Evolutionary conservation across 2,329 filamentous ascomycete genomes (phyloP), one percentile per base, ranked within the genome.

Genomic region (Metarhizium robertsii): DNA sequence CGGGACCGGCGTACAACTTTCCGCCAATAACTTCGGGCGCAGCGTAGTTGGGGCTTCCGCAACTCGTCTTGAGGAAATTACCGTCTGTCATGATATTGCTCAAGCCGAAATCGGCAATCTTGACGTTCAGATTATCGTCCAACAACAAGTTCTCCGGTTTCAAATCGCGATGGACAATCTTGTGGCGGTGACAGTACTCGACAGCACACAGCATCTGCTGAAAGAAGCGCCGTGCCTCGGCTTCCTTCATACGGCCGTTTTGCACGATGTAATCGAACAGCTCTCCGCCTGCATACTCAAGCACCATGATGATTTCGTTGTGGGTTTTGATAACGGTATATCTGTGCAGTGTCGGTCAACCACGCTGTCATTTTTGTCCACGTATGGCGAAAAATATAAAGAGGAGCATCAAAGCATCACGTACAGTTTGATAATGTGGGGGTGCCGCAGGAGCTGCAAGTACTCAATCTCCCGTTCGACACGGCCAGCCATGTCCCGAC

Each of bases 31-130:
- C 94, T 71, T 99, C 94, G 6, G 94, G 94, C 1, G 94, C 94
- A 13, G 94, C 94, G 71, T 99, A 99, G 72, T 99, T 99, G 46
- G 94, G 94, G 67, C 92, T 97, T 53, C 94, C 94, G 66, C 94
- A 99, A 69, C 92, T 97, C 1, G 94, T 99, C 75, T 96, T 97
- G 65, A 99, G 82, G 69, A 99, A 99, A 70, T 99, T 99, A 30
- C 94, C 94, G 69, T 99, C 94, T 0, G 94, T 97, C 94, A 99
- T 99, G 74, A 99, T 99, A 69, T 99, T 99, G 76, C 92, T 97
- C 56, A 99, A 79, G 56, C 94, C 94, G 64, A 99, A 99, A 73
- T 99, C 94, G 65, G 94, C 94, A 74, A 99, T 99, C 77, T 99
- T 99, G 73, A 99, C 92, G 66, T 99, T 96, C 67, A 96, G 86